Conservation (phyloP, 2,329 filamentous ascomycete genomes). For the Ophiostoma ulmi region DNA sequence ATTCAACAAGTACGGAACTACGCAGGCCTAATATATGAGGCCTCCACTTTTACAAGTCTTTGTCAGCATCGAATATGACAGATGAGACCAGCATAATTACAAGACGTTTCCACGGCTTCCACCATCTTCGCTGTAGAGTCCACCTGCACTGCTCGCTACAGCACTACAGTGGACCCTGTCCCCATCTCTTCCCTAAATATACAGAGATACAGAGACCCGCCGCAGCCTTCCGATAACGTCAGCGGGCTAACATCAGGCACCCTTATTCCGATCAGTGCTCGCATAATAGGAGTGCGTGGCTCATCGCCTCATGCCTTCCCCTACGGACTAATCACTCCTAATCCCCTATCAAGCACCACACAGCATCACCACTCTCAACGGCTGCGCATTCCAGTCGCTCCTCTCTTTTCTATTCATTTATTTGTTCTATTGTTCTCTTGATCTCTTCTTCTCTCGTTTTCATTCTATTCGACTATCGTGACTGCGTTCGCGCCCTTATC, state of each 20-base stretch:
- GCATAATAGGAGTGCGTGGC: conserved; percentile 6
- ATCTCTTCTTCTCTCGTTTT: not conserved
- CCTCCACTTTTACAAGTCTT: not conserved
- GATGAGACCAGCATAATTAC: not conserved
- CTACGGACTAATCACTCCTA: not conserved
- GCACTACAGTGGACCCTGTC: not conserved
- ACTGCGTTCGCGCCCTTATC: not conserved
- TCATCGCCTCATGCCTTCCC: not conserved
- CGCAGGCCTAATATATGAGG: not conserved
- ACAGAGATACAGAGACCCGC: not conserved
- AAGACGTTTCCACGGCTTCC: not conserved
- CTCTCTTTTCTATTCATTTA: not conserved
- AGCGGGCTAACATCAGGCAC: not conserved
- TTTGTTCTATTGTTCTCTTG: not conserved
- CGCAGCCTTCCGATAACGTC: not conserved
- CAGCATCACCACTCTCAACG: not conserved
- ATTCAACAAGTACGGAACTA: not conserved
- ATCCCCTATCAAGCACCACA: not conserved
- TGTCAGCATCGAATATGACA: not conserved
- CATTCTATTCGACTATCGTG: not conserved
- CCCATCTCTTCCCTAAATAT: not conserved
- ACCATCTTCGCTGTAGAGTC: not conserved
- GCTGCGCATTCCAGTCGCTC: not conserved
- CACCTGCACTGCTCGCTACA: not conserved
- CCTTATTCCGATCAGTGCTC: not conserved